Conservation (phyloP, 2,329 filamentous ascomycete species). For the Alternaria dauci region DNA sequence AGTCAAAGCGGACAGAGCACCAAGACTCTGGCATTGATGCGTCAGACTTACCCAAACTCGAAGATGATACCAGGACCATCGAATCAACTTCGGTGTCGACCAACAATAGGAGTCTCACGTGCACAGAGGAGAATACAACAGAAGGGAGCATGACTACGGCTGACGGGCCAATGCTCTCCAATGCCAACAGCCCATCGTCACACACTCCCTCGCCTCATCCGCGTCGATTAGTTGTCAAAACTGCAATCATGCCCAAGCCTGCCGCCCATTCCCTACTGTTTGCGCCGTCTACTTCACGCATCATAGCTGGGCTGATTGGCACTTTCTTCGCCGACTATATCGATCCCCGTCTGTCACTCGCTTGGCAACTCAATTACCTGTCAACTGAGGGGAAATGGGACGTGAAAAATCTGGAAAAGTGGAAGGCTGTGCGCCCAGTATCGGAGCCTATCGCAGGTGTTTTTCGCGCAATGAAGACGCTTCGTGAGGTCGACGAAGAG, state of each 20-base stretch:
- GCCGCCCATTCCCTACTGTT: slow-evolving; percentile 88
- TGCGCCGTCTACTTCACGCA: slow-evolving; percentile 75
- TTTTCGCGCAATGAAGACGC: slow-evolving; percentile 91
- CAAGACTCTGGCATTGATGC: slow-evolving; percentile 48
- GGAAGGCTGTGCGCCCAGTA: slow-evolving; percentile 80
- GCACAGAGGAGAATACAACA: slow-evolving; percentile 46
- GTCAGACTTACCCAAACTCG: slow-evolving; percentile 34
- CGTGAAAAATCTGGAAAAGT: slow-evolving; percentile 94
- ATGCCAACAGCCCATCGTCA: slow-evolving; percentile 8
- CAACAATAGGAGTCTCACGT: slow-evolving; percentile 23
- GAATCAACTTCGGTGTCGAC: slow-evolving; percentile 30
- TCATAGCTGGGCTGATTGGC: slow-evolving; percentile 80
- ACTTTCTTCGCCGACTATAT: slow-evolving; percentile 80
- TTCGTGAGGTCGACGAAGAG: slow-evolving; percentile 84
- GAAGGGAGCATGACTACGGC: slow-evolving; percentile 28
- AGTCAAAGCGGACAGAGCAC: slow-evolving; percentile 37
- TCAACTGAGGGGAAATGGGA: slow-evolving; percentile 96
- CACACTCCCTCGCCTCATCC: slow-evolving; percentile 34
- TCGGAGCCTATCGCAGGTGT: slow-evolving; percentile 79
- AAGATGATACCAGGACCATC: slow-evolving; percentile 25
- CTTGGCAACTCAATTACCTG: slow-evolving; percentile 91
- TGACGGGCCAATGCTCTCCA: slow-evolving; percentile 16
- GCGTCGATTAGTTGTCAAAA: slow-evolving; percentile 65
- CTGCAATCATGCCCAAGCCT: slow-evolving; percentile 74
- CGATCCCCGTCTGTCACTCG: slow-evolving; percentile 78